A percentile compares a stretch with the other conserved stretches of the same genome.
Conservation (phyloP, 2,329 filamentous ascomycete genomes). For the Trichoderma hamatum region DNA sequence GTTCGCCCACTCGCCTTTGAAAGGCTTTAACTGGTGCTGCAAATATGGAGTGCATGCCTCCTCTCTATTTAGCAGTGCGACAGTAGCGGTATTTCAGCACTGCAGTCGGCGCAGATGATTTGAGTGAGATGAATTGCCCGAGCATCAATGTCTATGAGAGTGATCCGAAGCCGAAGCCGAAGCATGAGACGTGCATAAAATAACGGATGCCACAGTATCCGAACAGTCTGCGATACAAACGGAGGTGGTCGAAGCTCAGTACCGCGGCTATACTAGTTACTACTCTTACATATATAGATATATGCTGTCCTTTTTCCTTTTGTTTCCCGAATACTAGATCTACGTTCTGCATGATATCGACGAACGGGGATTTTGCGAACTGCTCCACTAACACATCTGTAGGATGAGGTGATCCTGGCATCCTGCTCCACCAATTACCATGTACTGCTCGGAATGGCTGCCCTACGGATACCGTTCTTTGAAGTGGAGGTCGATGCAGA, state of each 20-base stretch:
- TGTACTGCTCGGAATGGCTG: not conserved
- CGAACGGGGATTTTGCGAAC: not conserved
- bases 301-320: not conserved
- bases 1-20: not conserved
- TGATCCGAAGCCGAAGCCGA: not conserved
- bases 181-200: not conserved
- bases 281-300: not conserved
- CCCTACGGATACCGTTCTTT: not conserved
- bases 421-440: conserved; percentile 1
- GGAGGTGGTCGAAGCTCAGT: not conserved
- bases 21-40: not conserved
- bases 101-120: not conserved
- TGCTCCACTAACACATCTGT: conserved; percentile 1
- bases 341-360: not conserved
- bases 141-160: not conserved
- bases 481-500: conserved; percentile 3
- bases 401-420: not conserved
- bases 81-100: not conserved
- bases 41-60: not conserved
- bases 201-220: not conserved
- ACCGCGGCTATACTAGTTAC: not conserved
- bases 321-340: not conserved
- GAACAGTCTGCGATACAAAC: not conserved
- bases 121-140: not conserved
- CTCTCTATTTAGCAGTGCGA: not conserved